A percentile compares a stretch with the other conserved stretches of the same genome.
phyloP scores from a whole-genome alignment of 2,329 filamentous ascomycete genomes.

The Plectosphaerella plurivora region DNA sequence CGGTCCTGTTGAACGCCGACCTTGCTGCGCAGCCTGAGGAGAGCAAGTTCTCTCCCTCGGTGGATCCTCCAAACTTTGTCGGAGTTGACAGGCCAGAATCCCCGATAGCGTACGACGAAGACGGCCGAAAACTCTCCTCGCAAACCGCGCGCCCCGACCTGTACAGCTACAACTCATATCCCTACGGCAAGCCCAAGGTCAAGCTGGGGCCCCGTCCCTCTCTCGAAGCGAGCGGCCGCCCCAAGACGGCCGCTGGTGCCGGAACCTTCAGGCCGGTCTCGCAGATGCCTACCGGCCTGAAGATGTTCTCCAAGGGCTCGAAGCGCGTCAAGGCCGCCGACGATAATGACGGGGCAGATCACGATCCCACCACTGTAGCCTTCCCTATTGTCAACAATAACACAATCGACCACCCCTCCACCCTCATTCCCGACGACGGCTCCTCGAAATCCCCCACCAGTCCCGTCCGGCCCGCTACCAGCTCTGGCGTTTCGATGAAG shows the following conservation, averaged over 20 bases:
- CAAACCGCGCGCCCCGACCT: slow-evolving; percentile 49
- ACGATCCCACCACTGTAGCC: slow-evolving; percentile 30
- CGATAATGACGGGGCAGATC: slow-evolving; percentile 25
- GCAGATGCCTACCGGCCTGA: slow-evolving; percentile 75
- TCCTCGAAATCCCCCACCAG: slow-evolving; percentile 26
- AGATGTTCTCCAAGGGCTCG: slow-evolving; percentile 56
- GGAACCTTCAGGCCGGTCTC: slow-evolving; percentile 64
- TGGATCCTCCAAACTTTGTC: slow-evolving; percentile 47
- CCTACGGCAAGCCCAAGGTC: slow-evolving; percentile 69
- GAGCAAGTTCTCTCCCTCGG: slow-evolving; percentile 43
- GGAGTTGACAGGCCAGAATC: slow-evolving; percentile 41
- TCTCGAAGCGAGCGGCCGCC: slow-evolving; percentile 55
- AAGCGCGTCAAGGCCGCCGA: slow-evolving; percentile 40
- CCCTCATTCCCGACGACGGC: slow-evolving; percentile 14
- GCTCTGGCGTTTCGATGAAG: slow-evolving; percentile 39
- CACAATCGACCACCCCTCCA: slow-evolving; percentile 28
- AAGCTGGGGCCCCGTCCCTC: slow-evolving; percentile 87
- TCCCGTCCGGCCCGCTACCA: slow-evolving; percentile 35
- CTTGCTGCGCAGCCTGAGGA: slow-evolving; percentile 46
- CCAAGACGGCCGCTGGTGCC: slow-evolving; percentile 45
- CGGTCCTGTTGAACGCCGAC: slow-evolving; percentile 47
- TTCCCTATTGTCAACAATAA: slow-evolving; percentile 22
- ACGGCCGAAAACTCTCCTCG: slow-evolving; percentile 41
- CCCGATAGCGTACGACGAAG: slow-evolving; percentile 38
- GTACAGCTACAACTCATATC: slow-evolving; percentile 43